Base-by-base conservation (phyloP, 2,329 filamentous ascomycete genomes). In the Ophiocordyceps camponoti-saundersi region DNA sequence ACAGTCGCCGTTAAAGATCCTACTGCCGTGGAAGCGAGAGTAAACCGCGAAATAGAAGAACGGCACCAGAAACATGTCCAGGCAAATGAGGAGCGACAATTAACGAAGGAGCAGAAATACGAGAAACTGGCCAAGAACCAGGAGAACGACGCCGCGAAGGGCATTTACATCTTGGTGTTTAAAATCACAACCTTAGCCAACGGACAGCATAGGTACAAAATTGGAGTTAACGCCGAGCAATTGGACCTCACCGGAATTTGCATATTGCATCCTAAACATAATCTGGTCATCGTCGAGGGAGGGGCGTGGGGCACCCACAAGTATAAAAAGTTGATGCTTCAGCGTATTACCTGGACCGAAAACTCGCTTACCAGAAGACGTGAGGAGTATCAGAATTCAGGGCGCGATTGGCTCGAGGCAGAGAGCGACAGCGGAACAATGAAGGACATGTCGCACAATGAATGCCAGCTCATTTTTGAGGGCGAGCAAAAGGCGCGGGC, bases 321-420 rank as follows among this genome's bases (percentile, higher is more conserved):
- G 51, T 96, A 90, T 70, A 87, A 84, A 62, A 95, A 95, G 61
- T 72, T 98, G 29, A 89, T 98, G 85, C 71, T 93, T 42, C 82
- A 90, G 55, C 87, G 92, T 44, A 88, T 96, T 57, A 83, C 94
- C 62, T 98, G 93, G 92, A 84, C 83, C 2, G 89, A 96, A 60
- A 95, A 94, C 55, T 75, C 78, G 0, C 79, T 80, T 2, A 81
- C 88, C 0, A 72, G 72, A 39, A 67, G 78, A 41, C 72, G 71
- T 45, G 72, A 79, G 49, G 73, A 71, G 36, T 80, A 80, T 48
- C 70, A 73, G 48, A 77, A 75, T 49, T 73, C 75, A 1, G 71
- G 80, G 44, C 78, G 79, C 18, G 71, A 80, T 42, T 95, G 88
- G 87, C 70, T 95, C 44, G 76, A 81, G 50, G 79, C 85, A 1